Conservation (phyloP, 2,329 filamentous ascomycete genomes). For the Dactylellina cionopaga region DNA sequence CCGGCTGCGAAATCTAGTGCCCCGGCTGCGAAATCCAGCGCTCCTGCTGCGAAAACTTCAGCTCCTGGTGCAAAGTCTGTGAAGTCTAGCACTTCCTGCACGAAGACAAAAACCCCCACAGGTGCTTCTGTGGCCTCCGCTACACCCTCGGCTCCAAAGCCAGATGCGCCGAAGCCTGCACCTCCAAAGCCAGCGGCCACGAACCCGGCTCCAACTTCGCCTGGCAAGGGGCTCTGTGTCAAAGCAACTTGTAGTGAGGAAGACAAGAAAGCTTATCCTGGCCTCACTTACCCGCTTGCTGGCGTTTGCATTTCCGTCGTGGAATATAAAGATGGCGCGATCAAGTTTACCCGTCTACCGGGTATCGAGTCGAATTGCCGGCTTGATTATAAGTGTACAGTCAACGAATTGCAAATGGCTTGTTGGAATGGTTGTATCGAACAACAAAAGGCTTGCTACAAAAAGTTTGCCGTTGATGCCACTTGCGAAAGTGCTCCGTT, state of each 20-base stretch:
- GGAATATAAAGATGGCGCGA: not conserved
- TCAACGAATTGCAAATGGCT: conserved; percentile 16
- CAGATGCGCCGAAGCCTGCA: not conserved
- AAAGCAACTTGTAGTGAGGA: not conserved
- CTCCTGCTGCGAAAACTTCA: too few species aligned
- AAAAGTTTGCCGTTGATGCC: not conserved
- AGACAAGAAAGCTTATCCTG: not conserved
- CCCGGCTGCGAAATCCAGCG: too few species aligned
- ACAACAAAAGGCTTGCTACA: conserved; percentile 11
- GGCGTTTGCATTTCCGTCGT: not conserved
- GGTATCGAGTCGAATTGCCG: conserved; percentile 5
- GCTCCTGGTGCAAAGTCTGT: too few species aligned
- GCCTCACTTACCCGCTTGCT: conserved; percentile 8
- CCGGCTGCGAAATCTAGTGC: too few species aligned
- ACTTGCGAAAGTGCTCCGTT: not conserved
- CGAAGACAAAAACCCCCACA: too few species aligned
- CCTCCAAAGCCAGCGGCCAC: not conserved
- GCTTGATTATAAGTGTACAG: conserved; percentile 8
- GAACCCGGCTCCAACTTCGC: not conserved
- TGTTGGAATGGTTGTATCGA: conserved; percentile 39
- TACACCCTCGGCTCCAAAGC: not conserved
- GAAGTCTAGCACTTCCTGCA: too few species aligned
- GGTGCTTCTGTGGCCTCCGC: too few species aligned
- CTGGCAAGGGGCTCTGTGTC: not conserved
- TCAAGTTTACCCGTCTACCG: conserved; percentile 10